Percentiles rank a stretch among this genome's conserved stretches.
These are phyloP conservation scores for Clarireedia hainanense DNA, from an alignment of 2,329 filamentous ascomycete species.

Conservation along the genomic window DNA sequence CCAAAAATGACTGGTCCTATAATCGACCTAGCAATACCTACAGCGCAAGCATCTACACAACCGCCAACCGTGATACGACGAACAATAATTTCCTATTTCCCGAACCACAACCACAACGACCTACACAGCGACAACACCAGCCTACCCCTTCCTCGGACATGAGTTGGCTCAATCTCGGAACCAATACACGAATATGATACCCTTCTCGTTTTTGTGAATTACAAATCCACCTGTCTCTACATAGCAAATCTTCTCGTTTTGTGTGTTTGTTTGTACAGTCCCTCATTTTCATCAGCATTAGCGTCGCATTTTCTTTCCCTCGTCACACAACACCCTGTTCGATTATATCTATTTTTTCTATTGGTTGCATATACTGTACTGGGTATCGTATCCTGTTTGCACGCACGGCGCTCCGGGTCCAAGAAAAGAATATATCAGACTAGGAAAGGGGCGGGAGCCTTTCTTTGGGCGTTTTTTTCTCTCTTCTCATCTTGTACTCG, in stretches of 20 bases:
- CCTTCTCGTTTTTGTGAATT: neutral
- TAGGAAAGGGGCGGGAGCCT: too few species aligned
- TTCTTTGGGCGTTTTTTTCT: too few species aligned
- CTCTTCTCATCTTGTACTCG: too few species aligned
- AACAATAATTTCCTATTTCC: constrained; percentile 17
- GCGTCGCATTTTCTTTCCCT: too few species aligned
- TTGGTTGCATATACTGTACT: too few species aligned
- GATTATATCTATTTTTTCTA: too few species aligned
- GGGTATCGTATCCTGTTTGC: too few species aligned
- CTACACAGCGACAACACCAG: constrained; percentile 7
- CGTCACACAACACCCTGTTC: too few species aligned
- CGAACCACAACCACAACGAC: constrained; percentile 15
- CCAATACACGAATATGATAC: constrained; percentile 19
- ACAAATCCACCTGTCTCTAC: neutral
- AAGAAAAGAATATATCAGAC: too few species aligned
- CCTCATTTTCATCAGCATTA: too few species aligned
- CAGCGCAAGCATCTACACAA: constrained; percentile 37
- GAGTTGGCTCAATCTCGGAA: constrained; percentile 71
- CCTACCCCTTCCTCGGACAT: constrained; percentile 46
- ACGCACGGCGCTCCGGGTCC: too few species aligned
- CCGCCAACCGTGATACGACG: constrained; percentile 31
- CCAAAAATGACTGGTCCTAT: constrained; percentile 39
- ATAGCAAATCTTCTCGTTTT: neutral
- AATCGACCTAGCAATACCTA: constrained; percentile 47
- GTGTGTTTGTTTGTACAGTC: neutral